Evolutionary conservation across 2,329 filamentous ascomycete species (phyloP), one percentile per base, ranked within the genome.

Genomic region (Raffaelea ambrosiae): DNA sequence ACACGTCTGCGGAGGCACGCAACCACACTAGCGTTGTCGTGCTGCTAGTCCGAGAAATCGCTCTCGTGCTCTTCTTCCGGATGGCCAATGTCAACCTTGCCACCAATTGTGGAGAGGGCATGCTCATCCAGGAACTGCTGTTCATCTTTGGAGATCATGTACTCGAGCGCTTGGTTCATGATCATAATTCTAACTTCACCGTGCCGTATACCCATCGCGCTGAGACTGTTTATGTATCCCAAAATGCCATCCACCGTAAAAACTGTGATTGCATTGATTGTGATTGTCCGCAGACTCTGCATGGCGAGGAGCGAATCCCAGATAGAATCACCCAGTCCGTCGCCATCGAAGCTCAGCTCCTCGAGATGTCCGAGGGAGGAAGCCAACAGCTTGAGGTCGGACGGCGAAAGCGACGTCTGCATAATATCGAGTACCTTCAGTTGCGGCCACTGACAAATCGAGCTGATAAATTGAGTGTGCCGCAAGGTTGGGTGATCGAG

Each of bases 281-380:
- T 71, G 7, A 84, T 63, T 4, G 62, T 66, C 41, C 70, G 72
- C 33, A 85, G 62, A 29, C 71, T 66, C 3, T 59, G 58, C 40
- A 83, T 63, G 2, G 19, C 47, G 9, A 55, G 47, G 0, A 70
- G 49, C 0, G 53, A 50, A 5, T 59, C 59, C 11, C 73, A 66
- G 13, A 80, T 58, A 3, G 59, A 57, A 31, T 69, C 66, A 51
- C 80, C 73, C 5, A 72, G 68, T 20, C 76, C 61, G 16, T 74
- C 73, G 40, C 80, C 79, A 40, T 70, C 72, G 43, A 84, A 71
- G 40, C 67, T 72, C 14, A 85, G 61, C 13, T 77, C 71, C 53
- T 81, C 76, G 0, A 86, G 66, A 16, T 66, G 57, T 0, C 61
- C 61, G 10, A 81, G 61, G 10, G 65, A 59, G 2, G 58, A 51